Evolutionary conservation across 176 grass and related monocot species (phyloP).

Genomic region (Musa acuminata): DNA sequence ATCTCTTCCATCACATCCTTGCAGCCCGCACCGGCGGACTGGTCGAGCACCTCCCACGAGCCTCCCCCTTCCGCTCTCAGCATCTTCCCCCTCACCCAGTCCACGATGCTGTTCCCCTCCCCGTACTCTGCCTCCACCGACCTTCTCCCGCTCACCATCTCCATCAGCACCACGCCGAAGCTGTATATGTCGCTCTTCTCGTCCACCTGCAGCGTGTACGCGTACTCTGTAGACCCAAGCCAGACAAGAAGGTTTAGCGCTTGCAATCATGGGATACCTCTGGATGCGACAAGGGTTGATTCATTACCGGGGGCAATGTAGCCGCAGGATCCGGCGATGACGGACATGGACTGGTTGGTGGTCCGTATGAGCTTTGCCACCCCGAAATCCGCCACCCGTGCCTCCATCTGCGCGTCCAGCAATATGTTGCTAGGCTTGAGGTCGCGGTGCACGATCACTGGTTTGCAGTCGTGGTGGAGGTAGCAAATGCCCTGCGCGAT

Average conservation of each 20-base stretch:
- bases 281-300: neutral
- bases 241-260: neutral
- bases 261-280: constrained; percentile 1
- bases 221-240: constrained; percentile 44
- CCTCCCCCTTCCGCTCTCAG: neutral
- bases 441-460: constrained; percentile 71
- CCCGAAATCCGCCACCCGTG: constrained; percentile 76
- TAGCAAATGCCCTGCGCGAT: constrained; percentile 88
- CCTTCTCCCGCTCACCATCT: constrained; percentile 59
- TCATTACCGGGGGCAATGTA: constrained; percentile 76
- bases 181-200: constrained; percentile 94
- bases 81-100: constrained; percentile 52
- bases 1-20: constrained; percentile 44
- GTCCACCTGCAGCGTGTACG: constrained; percentile 66
- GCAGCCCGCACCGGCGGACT: constrained; percentile 23
- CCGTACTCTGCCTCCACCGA: constrained; percentile 83
- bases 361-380: constrained; percentile 67
- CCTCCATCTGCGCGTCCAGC: constrained; percentile 78
- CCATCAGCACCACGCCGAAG: constrained; percentile 69
- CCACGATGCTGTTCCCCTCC: constrained; percentile 77
- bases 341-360: constrained; percentile 51
- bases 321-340: constrained; percentile 72
- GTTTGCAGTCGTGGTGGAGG: constrained; percentile 80
- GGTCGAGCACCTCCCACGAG: constrained; percentile 26
- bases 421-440: constrained; percentile 98